phyloP scores from a whole-genome alignment of 768 basidiomycete genomes.

The Kwoniella sp. region DNA sequence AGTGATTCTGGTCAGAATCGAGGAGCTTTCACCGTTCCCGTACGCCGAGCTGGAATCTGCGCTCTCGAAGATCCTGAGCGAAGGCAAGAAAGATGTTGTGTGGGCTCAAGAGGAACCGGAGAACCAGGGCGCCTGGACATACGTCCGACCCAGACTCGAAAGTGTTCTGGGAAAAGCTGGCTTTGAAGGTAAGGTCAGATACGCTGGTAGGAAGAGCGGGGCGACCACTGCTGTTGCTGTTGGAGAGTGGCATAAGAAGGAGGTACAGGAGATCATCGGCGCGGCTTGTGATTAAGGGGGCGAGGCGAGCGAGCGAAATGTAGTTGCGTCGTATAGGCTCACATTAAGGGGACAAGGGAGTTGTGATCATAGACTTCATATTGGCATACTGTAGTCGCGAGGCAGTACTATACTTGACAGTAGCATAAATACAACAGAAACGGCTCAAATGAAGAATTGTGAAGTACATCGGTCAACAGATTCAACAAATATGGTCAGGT shows the following conservation, averaged over 20 bases:
- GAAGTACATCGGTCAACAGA: no score
- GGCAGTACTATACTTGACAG: no score
- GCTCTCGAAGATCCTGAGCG: conserved; percentile 59
- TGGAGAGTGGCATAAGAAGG: conserved; percentile 66
- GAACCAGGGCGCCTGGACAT: conserved; percentile 80
- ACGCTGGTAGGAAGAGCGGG: conserved; percentile 70
- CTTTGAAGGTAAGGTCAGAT: conserved; percentile 57
- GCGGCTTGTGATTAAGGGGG: conserved; percentile 33
- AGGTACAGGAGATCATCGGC: conserved; percentile 67
- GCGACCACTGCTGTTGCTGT: conserved; percentile 77
- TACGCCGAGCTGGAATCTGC: conserved; percentile 62
- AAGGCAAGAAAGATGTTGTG: conserved; percentile 56
- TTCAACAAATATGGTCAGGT: no score
- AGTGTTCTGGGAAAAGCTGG: conserved; percentile 60
- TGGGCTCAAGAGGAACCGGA: conserved; percentile 88
- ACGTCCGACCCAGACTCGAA: conserved; percentile 66
- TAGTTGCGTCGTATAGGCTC: no score
- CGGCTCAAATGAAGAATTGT: no score
- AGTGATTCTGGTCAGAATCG: conserved; percentile 72
- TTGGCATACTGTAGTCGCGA: no score
- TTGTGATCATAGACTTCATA: no score
- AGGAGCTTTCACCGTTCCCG: conserved; percentile 88
- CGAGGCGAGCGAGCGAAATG: no score
- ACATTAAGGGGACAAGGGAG: no score
- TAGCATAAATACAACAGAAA: no score